These are phyloP conservation scores for Spathaspora passalidarum DNA, from an alignment of 805 yeast genomes.

Conservation along the genomic window DNA sequence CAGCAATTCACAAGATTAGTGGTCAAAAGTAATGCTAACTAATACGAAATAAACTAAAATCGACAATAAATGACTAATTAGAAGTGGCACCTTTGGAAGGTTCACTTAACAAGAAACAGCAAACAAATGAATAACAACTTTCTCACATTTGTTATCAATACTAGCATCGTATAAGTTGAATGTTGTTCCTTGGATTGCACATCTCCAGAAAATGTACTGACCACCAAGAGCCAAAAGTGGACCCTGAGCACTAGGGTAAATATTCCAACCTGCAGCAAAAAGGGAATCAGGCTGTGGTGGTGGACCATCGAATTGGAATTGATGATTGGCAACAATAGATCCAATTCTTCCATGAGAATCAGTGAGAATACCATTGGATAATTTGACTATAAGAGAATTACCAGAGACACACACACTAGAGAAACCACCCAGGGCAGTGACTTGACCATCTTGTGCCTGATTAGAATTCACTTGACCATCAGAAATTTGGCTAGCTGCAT, in stretches of 20 bases:
- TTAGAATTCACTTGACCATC: slow-evolving; percentile 27
- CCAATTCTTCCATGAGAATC: slow-evolving; percentile 6
- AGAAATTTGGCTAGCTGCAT: slow-evolving; percentile 26
- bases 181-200: slow-evolving; percentile 3
- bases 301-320: slow-evolving; percentile 8
- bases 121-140: no score
- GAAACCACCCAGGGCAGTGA: slow-evolving; percentile 13
- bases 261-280: slow-evolving; percentile 5
- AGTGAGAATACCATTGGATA: slow-evolving; percentile 48
- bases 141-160: slow-evolving; percentile 6
- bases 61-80: no score
- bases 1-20: no score
- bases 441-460: slow-evolving; percentile 37
- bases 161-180: slow-evolving; percentile 8
- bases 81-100: no score
- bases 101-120: no score
- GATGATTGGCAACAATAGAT: slow-evolving; percentile 8
- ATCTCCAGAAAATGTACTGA: slow-evolving; percentile 6
- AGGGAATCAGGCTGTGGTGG: slow-evolving; percentile 7
- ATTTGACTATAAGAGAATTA: slow-evolving; percentile 36
- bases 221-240: slow-evolving; percentile 6
- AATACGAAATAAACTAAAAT: no score
- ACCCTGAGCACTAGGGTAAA: neutral
- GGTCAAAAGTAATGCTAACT: no score
- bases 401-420: neutral